A percentile compares a stretch with the other conserved stretches of the same genome.
These are phyloP conservation scores for Aphanocladium album DNA, from an alignment of 2,329 filamentous ascomycete species.

Conservation along the genomic window DNA sequence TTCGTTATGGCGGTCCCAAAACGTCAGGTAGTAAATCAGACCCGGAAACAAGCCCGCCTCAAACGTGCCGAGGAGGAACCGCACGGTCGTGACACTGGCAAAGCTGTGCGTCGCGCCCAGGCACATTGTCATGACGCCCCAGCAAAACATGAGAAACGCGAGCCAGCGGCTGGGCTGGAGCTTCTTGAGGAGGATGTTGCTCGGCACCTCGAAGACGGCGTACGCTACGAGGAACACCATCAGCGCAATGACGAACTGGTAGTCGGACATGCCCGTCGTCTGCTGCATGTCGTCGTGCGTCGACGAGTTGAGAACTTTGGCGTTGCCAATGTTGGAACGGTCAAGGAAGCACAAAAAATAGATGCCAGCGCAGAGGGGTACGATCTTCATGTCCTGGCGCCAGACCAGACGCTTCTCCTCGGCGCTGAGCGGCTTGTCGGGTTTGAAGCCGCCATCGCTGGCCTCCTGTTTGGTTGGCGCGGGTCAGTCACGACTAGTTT, in stretches of 20 bases:
- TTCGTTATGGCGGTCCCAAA: slow-evolving; percentile 69
- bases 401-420: slow-evolving; percentile 39
- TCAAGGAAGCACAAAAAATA: slow-evolving; percentile 66
- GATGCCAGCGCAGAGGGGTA: slow-evolving; percentile 58
- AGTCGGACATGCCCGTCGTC: slow-evolving; percentile 55
- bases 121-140: slow-evolving; percentile 63
- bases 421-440: not conserved
- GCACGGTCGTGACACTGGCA: slow-evolving; percentile 58
- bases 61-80: slow-evolving; percentile 62
- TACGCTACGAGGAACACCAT: slow-evolving; percentile 59
- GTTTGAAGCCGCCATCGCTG: not conserved
- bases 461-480: not conserved
- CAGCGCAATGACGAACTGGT: slow-evolving; percentile 55
- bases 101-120: slow-evolving; percentile 61
- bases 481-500: not conserved
- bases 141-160: slow-evolving; percentile 60
- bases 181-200: slow-evolving; percentile 62
- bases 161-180: slow-evolving; percentile 59
- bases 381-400: slow-evolving; percentile 59
- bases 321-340: slow-evolving; percentile 64
- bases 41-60: slow-evolving; percentile 70
- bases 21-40: slow-evolving; percentile 63
- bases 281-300: slow-evolving; percentile 57
- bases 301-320: slow-evolving; percentile 59
- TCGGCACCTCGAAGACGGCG: slow-evolving; percentile 58